Conservation (phyloP, 805 yeast species). For the Candida adriatica region DNA sequence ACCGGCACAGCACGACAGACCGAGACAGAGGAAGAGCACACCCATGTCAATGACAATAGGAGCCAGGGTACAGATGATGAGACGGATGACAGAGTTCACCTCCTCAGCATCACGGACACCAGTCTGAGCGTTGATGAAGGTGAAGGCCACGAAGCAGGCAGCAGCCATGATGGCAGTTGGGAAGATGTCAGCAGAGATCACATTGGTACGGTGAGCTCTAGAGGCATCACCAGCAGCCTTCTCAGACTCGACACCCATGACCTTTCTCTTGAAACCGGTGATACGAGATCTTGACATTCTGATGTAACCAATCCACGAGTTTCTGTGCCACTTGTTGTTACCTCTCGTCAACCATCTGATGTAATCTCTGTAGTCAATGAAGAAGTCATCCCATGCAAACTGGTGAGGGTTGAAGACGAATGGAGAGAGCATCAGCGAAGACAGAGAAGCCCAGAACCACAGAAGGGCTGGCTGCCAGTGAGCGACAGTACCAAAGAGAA, state of each 20-base stretch:
- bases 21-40: constrained; percentile 67
- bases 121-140: constrained; percentile 79
- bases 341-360: constrained; percentile 90
- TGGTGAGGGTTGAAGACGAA: constrained; percentile 97
- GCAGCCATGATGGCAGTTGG: constrained; percentile 72
- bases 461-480: constrained; percentile 90
- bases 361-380: constrained; percentile 92
- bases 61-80: constrained; percentile 75
- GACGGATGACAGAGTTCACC: constrained; percentile 68
- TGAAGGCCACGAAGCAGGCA: constrained; percentile 72
- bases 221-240: constrained; percentile 78
- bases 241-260: constrained; percentile 72
- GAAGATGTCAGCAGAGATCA: constrained; percentile 62
- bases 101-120: constrained; percentile 52
- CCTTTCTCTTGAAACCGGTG: constrained; percentile 74
- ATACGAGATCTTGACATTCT: constrained; percentile 79
- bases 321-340: constrained; percentile 82
- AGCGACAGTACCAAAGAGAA: constrained; percentile 65
- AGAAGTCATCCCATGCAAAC: constrained; percentile 92
- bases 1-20: constrained; percentile 94
- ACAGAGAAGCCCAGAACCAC: constrained; percentile 95
- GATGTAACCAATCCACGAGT: constrained; percentile 82
- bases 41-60: constrained; percentile 92
- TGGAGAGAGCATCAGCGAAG: constrained; percentile 87
- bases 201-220: constrained; percentile 75